Evolutionary conservation across 2,329 filamentous ascomycete species (phyloP).

Genomic region (Periconia macrospinosa): DNA sequence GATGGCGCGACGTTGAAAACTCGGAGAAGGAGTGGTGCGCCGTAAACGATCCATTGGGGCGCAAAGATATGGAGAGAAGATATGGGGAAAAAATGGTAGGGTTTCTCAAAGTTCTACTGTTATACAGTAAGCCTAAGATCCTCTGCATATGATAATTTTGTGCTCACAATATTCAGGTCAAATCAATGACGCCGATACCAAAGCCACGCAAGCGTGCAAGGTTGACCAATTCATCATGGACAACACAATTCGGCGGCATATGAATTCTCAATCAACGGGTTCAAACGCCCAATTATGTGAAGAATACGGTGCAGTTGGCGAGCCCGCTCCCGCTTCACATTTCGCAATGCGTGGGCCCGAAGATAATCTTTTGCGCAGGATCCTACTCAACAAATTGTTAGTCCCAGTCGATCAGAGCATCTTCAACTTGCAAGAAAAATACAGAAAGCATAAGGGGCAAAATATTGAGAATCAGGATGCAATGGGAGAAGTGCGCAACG

Average conservation of each 20-base stretch:
- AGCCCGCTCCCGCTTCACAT: background rate
- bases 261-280: background rate
- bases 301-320: conserved; percentile 4
- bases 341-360: background rate
- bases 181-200: conserved; percentile 2
- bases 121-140: conserved; percentile 5
- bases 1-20: background rate
- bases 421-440: background rate
- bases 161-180: conserved; percentile 2
- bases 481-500: background rate
- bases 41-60: background rate
- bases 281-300: conserved; percentile 5
- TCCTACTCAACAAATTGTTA: conserved; percentile 6
- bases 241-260: conserved; percentile 1
- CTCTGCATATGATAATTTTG: background rate
- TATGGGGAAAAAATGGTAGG: conserved; percentile 2
- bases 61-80: background rate
- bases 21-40: background rate
- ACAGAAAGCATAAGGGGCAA: background rate
- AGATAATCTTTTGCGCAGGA: conserved; percentile 1
- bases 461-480: background rate
- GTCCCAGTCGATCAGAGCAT: background rate
- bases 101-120: background rate
- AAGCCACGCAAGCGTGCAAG: conserved; percentile 1
- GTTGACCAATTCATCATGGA: conserved; percentile 7